Conservation (phyloP, 192 early-diverging fungal genomes). For the Podila epicladia region DNA sequence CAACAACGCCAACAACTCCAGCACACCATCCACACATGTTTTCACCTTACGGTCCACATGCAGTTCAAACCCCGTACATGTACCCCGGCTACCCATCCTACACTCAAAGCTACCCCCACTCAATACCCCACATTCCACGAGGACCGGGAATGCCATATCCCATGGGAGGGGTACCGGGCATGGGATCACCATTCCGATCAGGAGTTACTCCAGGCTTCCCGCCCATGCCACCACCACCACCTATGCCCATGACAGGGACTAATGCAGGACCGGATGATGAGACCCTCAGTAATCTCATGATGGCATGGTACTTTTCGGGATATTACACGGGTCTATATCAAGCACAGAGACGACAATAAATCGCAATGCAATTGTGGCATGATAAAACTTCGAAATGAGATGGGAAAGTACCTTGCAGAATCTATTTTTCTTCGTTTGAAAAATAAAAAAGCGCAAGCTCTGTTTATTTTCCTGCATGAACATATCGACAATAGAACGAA, state of each 20-base stretch:
- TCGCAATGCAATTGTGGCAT: background rate
- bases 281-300: slow-evolving; percentile 69
- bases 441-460: no score
- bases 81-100: background rate
- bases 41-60: background rate
- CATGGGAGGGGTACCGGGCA: background rate
- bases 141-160: background rate
- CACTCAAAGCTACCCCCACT: background rate
- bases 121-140: background rate
- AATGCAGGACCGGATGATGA: slow-evolving; percentile 60
- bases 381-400: background rate
- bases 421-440: no score
- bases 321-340: slow-evolving; percentile 81
- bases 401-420: background rate
- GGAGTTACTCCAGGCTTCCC: background rate
- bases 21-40: background rate
- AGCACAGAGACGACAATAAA: slow-evolving; percentile 26
- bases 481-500: no score
- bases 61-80: no score
- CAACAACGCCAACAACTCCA: background rate
- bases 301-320: slow-evolving; percentile 81
- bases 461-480: no score
- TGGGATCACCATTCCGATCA: background rate
- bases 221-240: slow-evolving; percentile 2
- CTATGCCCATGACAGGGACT: background rate